Percentiles rank a stretch among this genome's conserved stretches.
phyloP scores from a whole-genome alignment of 306 rosid species.

The Medicago lupulina region DNA sequence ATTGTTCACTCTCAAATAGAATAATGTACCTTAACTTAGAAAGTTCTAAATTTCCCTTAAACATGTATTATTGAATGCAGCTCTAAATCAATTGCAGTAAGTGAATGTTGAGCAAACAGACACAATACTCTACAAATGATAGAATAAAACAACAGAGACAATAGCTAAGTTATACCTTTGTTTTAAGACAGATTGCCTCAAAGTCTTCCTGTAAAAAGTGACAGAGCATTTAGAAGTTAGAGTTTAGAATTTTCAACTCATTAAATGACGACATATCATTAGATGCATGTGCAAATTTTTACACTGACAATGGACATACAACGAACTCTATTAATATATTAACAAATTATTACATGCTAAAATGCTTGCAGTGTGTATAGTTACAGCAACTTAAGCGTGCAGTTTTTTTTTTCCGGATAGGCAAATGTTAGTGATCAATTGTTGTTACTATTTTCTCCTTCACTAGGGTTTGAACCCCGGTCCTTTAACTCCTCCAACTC shows the following conservation, averaged over 20 bases:
- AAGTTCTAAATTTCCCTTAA: not conserved
- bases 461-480: too few species aligned
- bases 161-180: conserved; percentile 55
- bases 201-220: conserved; percentile 67
- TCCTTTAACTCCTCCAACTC: too few species aligned
- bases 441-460: too few species aligned
- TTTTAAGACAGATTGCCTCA: conserved; percentile 57
- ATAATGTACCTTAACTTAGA: not conserved
- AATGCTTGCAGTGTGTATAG: conserved; percentile 17
- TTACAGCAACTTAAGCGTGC: not conserved
- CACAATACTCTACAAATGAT: not conserved
- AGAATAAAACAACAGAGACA: conserved; percentile 23
- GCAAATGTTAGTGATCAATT: too few species aligned
- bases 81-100: conserved; percentile 8
- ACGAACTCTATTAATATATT: not conserved
- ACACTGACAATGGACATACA: too few species aligned
- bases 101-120: conserved; percentile 8
- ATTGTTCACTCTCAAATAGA: not conserved
- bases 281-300: too few species aligned
- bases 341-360: conserved; percentile 21
- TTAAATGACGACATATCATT: too few species aligned
- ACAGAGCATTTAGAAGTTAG: conserved; percentile 12
- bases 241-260: too few species aligned
- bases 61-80: not conserved
- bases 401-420: not conserved